Evolutionary conservation across 805 yeast species (phyloP), one percentile per base, ranked within the genome.

Genomic region (Wickerhamomyces strasburgensis): DNA sequence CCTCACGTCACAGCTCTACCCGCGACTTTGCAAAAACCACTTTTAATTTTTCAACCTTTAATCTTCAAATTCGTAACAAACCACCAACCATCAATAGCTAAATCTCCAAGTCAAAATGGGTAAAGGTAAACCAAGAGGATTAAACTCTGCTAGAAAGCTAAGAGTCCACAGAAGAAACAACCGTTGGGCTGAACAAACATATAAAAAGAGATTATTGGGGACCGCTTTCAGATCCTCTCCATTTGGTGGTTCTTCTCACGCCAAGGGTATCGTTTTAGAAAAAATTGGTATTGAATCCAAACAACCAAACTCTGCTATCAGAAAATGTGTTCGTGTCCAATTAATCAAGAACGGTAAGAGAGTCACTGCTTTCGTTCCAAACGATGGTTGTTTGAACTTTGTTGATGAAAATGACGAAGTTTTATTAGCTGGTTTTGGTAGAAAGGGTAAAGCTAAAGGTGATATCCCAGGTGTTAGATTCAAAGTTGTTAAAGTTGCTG

Each of bases 371-470:
- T 93, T 93, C 94, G 99, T 93, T 68, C 98, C 99, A 74, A 90
- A 93, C 67, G 99, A 93, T 77, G 99, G 99, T 90, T 93, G 98
- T 83, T 78, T 93, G 73, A 93, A 93, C 93, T 93, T 83, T 62
- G 97, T 93, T 64, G 99, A 93, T 71, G 98, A 93, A 80, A 93
- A 93, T 81, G 99, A 93, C 78, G 98, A 93, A 75, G 99, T 93
- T 62, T 79, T 93, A 65, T 80, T 93, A 63, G 98, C 99, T 65
- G 99, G 99, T 82, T 93, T 93, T 88, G 99, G 99, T 87, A 88
- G 98, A 80, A 93, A 96, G 83, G 98, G 98, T 80, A 93, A 93
- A 83, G 98, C 98, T 73, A 93, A 93, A 95, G 98, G 99, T 82
- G 99, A 93, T 89, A 90, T 93, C 68, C 98, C 98, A 73, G 99